Evolutionary conservation across 2,329 filamentous ascomycete genomes (phyloP).

Genomic region (Fusarium albosuccineum): DNA sequence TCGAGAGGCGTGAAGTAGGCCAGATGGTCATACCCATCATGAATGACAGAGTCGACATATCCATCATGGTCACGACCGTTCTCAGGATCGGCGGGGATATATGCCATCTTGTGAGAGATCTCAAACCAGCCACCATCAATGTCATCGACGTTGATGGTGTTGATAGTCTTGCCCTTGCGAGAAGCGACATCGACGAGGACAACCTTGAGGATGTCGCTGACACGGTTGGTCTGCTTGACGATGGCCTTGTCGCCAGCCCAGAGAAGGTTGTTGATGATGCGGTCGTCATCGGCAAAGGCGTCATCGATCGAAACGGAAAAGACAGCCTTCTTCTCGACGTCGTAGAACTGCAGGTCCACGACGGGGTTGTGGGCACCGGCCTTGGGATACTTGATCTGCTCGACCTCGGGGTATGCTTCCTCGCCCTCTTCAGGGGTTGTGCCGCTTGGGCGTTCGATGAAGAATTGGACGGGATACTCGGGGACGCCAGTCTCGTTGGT

Average conservation of each 20-base stretch:
- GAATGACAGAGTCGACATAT: constrained; percentile 91
- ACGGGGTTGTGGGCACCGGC: constrained; percentile 93
- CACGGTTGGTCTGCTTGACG: constrained; percentile 92
- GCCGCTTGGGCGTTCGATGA: constrained; percentile 87
- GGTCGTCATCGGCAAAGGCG: constrained; percentile 83
- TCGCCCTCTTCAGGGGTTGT: constrained; percentile 74
- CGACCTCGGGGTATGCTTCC: constrained; percentile 90
- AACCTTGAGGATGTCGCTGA: constrained; percentile 91
- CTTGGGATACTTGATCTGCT: constrained; percentile 97
- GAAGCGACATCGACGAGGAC: constrained; percentile 83
- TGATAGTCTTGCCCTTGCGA: constrained; percentile 81
- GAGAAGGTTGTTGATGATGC: constrained; percentile 91
- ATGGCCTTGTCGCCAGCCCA: constrained; percentile 91
- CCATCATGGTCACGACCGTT: constrained; percentile 86
- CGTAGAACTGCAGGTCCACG: constrained; percentile 90
- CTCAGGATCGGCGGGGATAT: constrained; percentile 83
- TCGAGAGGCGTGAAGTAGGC: constrained; percentile 94
- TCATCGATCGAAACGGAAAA: constrained; percentile 84
- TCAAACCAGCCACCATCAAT: constrained; percentile 99
- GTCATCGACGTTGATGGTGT: constrained; percentile 81
- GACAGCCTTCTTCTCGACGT: constrained; percentile 79
- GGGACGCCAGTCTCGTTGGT: constrained; percentile 95
- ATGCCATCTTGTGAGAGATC: constrained; percentile 86
- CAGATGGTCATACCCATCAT: constrained; percentile 89
- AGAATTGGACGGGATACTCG: constrained; percentile 94